Conservation (phyloP, 2,329 filamentous ascomycete species). For the Tothia fuscella region DNA sequence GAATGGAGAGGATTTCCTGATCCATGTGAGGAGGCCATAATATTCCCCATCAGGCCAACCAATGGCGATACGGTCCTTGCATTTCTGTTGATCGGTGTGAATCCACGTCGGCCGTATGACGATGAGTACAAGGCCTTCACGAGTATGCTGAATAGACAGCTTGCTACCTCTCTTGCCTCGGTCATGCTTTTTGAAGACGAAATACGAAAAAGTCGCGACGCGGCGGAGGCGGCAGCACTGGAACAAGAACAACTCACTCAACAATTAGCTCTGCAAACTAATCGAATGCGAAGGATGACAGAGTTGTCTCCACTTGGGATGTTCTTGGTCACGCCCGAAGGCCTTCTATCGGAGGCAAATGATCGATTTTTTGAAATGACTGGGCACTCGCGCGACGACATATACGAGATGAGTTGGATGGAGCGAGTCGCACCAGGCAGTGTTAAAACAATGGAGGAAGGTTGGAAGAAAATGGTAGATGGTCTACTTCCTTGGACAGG, state of each 20-base stretch:
- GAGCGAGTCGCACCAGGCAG: slow-evolving; percentile 29
- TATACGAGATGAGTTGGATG: slow-evolving; percentile 32
- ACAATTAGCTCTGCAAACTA: slow-evolving; percentile 7
- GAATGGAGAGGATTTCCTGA: slow-evolving; percentile 23
- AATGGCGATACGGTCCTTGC: slow-evolving; percentile 10
- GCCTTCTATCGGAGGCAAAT: slow-evolving; percentile 28
- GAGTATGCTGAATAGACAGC: slow-evolving; percentile 10
- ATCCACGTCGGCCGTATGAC: slow-evolving; percentile 11
- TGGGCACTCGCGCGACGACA: slow-evolving; percentile 24
- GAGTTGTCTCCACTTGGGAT: slow-evolving; percentile 29
- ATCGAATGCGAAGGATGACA: slow-evolving; percentile 28
- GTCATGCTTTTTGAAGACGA: slow-evolving; percentile 10
- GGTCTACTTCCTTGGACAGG: slow-evolving; percentile 27
- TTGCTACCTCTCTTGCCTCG: slow-evolving; percentile 10
- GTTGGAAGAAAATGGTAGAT: slow-evolving; percentile 27
- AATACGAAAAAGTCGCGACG: slow-evolving; percentile 16
- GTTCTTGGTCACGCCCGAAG: slow-evolving; percentile 24
- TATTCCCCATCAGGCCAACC: slow-evolving; percentile 10
- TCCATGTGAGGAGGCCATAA: slow-evolving; percentile 21
- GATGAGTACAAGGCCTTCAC: slow-evolving; percentile 8
- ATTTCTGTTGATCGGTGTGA: slow-evolving; percentile 11
- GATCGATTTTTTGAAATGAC: slow-evolving; percentile 28
- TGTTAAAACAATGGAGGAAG: slow-evolving; percentile 20
- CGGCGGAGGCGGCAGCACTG: slow-evolving; percentile 14
- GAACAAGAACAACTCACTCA: slow-evolving; percentile 8